These are phyloP conservation scores for Botrytis galanthina DNA, from an alignment of 2,329 filamentous ascomycete genomes.

Conservation along the genomic window DNA sequence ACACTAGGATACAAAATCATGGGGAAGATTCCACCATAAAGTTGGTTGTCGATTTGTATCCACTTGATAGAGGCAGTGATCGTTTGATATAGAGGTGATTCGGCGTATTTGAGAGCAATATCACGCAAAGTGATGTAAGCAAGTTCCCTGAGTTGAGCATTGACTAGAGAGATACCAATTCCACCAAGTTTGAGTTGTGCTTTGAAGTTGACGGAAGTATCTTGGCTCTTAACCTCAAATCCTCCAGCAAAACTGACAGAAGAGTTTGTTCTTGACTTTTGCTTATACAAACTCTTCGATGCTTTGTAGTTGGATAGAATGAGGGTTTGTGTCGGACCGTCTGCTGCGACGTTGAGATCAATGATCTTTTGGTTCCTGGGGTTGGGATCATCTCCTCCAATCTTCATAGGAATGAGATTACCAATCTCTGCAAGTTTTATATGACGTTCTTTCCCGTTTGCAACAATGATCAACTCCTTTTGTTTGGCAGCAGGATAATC, in stretches of 20 bases:
- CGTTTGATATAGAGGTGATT: conserved; percentile 92
- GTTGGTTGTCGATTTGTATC: conserved; percentile 98
- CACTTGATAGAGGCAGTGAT: conserved; percentile 90
- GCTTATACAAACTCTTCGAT: conserved; percentile 85
- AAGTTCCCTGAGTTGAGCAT: conserved; percentile 84
- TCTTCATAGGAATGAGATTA: conserved; percentile 91
- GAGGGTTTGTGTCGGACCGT: conserved; percentile 91
- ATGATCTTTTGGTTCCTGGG: conserved; percentile 77
- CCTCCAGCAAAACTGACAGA: conserved; percentile 58
- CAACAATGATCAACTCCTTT: conserved; percentile 84
- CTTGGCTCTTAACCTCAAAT: conserved; percentile 92
- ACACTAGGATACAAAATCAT: conserved; percentile 97
- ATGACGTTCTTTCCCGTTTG: conserved; percentile 78
- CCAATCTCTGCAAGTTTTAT: conserved; percentile 96
- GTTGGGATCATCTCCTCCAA: conserved; percentile 51
- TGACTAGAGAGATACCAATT: conserved; percentile 90
- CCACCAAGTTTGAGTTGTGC: conserved; percentile 86
- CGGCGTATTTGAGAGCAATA: conserved; percentile 84
- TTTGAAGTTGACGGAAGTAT: conserved; percentile 83
- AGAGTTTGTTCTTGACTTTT: conserved; percentile 53
- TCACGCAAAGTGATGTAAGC: conserved; percentile 92
- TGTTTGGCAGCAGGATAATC: conserved; percentile 97
- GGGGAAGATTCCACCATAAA: conserved; percentile 97
- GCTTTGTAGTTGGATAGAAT: conserved; percentile 91
- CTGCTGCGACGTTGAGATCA: conserved; percentile 92